Evolutionary conservation across 139 green algal genomes (phyloP), one percentile per base, ranked within the genome.

Genomic region (Dunaliella primolecta): DNA sequence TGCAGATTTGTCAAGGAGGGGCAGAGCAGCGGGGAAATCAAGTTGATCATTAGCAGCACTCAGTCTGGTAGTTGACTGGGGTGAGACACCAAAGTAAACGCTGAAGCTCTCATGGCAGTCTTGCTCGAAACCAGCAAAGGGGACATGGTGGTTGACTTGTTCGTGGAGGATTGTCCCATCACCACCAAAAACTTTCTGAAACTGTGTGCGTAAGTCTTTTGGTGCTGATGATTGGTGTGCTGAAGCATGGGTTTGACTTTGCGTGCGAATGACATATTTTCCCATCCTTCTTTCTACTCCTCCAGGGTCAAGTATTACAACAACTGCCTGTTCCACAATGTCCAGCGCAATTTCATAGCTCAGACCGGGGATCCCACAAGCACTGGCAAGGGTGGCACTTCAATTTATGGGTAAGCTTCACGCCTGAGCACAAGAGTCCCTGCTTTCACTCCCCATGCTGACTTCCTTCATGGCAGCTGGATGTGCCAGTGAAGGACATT

Each of bases 111-210:
- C n/a, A 99, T 99, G 96, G 89, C 95, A 25, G 97, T 99, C 31
- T 89, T 99, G 29, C 83, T 99, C 15, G 97, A 99, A 85, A 99
- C 97, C 3, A 96, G 89, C 81, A 94, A 94, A 37, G 97, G 97
- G 1, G 97, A 99, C 76, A 88, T 99, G 11, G 93, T 98, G 0
- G 88, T 99, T 21, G 97, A 99, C 86, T 81, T 99, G 15, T 94
- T 92, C 37, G 89, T 92, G 1, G 93, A 98, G 0, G 95, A 98
- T 0, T 95, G 91, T 36, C 96, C 96, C 0, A 87, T 92, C 21
- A 88, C 96, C 0, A 91, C 85, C 71, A 92, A 93, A 84, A 99
- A 99, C 87, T 99, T 99, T 81, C 86, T 99, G 27, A 98, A 98
- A 92, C 92, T 98, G 0, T 98, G 95, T 94, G 97, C 97, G 94